Evolutionary conservation across 495 filamentous ascomycete genomes (phyloP), one percentile per base, ranked within the genome.

Genomic region (Cetradonia linearis): DNA sequence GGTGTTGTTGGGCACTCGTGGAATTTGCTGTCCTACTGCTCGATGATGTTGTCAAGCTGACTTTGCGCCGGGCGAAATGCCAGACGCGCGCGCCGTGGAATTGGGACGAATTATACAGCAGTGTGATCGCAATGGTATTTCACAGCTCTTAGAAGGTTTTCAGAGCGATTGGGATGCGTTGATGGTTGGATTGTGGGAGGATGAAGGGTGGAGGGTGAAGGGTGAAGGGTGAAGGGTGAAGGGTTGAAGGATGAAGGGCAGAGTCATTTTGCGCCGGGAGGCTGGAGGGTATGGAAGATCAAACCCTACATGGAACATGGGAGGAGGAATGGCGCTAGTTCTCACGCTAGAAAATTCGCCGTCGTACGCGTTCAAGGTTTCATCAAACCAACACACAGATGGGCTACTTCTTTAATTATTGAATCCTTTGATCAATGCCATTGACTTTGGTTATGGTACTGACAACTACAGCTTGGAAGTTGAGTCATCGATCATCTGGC

Each of bases 31-130:
- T 16, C 9, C 46, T 58, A 16, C 50, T 58, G 63, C 31, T 31
- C 55, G 14, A 49, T 23, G 27, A 20, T n/a, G 59, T 46, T 62
- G 46, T 59, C 31, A 31, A 48, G 54, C 48, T 47, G 23, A 14
- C 14, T 54, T 59, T 63, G 63, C 63, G 63, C 63, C 63, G 63
- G 63, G 28, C 34, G 47, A 7, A 44, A 34, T 55, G 55, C 7
- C 20, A 5, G 34, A 16, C 20, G 53, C 49, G 33, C 33, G 27
- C n/a, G 33, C 3, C 11, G 11, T 36, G 27, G n/a, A 10, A 33
- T 11, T 46, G 5, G 5, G 62, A 20, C 38, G 14, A 46, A 46
- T 7, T 33, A 3, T 23, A n/a, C 56, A 37, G n/a, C 30, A 52
- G 55, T 20, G 10, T 58, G 34, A 46, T 62, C 55, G 42, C 44